These are phyloP conservation scores for Adenanthera pavonina DNA, from an alignment of 306 rosid species.

Conservation along the genomic window DNA sequence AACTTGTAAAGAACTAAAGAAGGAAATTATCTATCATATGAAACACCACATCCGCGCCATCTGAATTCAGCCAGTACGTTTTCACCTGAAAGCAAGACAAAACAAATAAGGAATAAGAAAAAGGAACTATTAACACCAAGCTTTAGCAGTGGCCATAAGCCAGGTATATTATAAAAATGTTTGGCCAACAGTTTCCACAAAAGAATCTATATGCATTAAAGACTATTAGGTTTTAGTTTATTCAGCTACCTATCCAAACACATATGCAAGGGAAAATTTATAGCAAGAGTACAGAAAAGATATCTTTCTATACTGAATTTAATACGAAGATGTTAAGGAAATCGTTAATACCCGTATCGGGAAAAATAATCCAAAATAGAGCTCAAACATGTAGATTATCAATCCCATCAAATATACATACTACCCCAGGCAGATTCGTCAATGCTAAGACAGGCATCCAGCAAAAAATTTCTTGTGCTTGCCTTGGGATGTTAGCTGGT, in stretches of 20 bases:
- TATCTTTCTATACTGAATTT: no score
- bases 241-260: constrained; percentile 8
- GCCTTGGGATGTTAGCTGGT: background rate
- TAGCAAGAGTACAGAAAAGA: background rate
- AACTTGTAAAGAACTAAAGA: constrained; percentile 46
- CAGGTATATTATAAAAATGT: constrained; percentile 1
- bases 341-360: background rate
- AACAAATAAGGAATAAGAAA: constrained; percentile 24
- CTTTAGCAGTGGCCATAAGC: constrained; percentile 23
- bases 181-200: background rate
- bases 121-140: background rate
- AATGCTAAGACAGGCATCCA: background rate
- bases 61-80: constrained; percentile 90
- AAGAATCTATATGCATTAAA: background rate
- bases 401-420: background rate
- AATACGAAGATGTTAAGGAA: background rate
- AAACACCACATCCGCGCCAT: constrained; percentile 89
- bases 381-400: background rate
- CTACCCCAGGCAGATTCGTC: background rate
- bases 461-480: background rate
- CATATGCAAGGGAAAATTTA: background rate
- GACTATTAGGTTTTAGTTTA: background rate
- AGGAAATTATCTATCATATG: constrained; percentile 91
- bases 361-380: background rate
- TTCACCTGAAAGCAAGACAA: constrained; percentile 70